Evolutionary conservation across 768 basidiomycete species (phyloP).

Genomic region (Boletus huronensis): DNA sequence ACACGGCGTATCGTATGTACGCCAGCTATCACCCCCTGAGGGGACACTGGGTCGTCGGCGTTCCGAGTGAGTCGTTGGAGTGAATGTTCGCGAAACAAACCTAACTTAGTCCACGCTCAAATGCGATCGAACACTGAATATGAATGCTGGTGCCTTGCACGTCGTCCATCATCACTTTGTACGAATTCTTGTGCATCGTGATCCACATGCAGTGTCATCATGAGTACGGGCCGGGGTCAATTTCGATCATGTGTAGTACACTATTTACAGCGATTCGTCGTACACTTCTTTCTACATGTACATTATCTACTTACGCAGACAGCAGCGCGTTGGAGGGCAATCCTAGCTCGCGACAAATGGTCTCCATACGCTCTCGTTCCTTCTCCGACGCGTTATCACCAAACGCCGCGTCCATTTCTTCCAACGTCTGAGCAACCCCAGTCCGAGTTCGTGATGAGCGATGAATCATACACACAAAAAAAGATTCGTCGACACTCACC

Average conservation of each 20-base stretch:
- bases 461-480: not conserved
- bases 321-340: conserved; percentile 25
- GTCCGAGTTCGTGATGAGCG: not conserved
- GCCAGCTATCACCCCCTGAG: not conserved
- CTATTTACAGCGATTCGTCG: not conserved
- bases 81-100: not conserved
- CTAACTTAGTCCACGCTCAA: not conserved
- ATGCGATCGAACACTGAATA: not conserved
- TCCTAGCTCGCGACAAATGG: conserved; percentile 29
- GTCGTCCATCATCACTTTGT: not conserved
- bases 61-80: not conserved
- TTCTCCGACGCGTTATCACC: conserved; percentile 28
- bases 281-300: not conserved
- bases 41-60: not conserved
- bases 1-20: not conserved
- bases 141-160: not conserved
- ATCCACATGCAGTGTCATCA: not conserved
- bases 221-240: no score
- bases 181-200: not conserved
- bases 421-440: conserved; percentile 24
- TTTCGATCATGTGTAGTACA: not conserved
- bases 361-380: conserved; percentile 26
- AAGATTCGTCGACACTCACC: conserved; percentile 16
- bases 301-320: conserved; percentile 6
- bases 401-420: conserved; percentile 34